Conservation (phyloP, 2,329 filamentous ascomycete species). For the Colletotrichum sp. region DNA sequence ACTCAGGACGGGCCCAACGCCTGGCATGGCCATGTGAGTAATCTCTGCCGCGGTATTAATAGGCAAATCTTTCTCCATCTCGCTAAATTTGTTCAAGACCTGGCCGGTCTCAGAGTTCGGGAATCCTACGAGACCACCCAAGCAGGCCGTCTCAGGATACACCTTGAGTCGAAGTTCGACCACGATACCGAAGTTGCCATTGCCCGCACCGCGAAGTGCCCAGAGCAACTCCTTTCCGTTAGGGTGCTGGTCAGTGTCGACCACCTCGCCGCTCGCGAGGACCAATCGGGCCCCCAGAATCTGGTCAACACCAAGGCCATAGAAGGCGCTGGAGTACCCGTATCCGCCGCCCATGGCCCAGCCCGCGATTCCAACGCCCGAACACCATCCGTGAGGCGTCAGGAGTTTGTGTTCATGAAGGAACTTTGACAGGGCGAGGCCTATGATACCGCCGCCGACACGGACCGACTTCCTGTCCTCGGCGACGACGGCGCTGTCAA, state of each 20-base stretch:
- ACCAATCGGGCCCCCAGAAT: constrained; percentile 42
- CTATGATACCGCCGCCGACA: constrained; percentile 21
- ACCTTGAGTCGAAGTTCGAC: constrained; percentile 44
- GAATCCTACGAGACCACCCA: constrained; percentile 6
- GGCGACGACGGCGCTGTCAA: constrained; percentile 7
- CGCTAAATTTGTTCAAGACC: neutral
- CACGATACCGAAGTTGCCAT: constrained; percentile 41
- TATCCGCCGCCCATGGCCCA: constrained; percentile 41
- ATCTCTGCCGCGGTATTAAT: constrained; percentile 14
- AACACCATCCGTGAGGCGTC: constrained; percentile 11
- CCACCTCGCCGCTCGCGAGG: constrained; percentile 37
- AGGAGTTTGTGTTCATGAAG: constrained; percentile 7
- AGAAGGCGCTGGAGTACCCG: constrained; percentile 31
- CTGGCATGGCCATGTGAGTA: neutral
- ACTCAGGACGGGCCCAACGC: neutral
- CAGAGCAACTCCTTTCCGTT: constrained; percentile 29
- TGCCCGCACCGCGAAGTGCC: constrained; percentile 44
- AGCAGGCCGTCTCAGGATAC: constrained; percentile 29
- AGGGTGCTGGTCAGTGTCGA: constrained; percentile 37
- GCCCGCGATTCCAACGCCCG: constrained; percentile 34
- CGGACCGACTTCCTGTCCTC: constrained; percentile 13
- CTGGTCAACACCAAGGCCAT: constrained; percentile 41
- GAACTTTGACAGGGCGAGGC: constrained; percentile 12
- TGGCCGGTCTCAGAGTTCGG: constrained; percentile 29
- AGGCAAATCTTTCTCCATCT: constrained; percentile 29